Conservation (phyloP, 2,329 filamentous ascomycete species). For the Phyllosticta citrichinensis region DNA sequence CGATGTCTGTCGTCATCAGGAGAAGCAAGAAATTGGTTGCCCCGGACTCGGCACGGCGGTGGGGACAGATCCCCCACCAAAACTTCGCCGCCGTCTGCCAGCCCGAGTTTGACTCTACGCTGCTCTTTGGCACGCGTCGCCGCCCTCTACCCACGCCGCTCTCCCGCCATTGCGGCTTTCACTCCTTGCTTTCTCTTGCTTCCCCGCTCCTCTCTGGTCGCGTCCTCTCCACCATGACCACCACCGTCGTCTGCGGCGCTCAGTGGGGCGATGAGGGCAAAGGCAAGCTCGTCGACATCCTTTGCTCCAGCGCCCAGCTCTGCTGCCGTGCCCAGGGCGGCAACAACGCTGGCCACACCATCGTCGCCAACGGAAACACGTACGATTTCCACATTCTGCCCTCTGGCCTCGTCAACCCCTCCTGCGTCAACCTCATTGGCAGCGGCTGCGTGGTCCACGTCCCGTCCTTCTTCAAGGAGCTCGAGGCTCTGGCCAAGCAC, state of each 20-base stretch:
- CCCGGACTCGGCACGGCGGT: neutral
- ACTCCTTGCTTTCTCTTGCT: neutral
- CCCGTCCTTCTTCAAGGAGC: slow-evolving; percentile 56
- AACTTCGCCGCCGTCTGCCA: slow-evolving; percentile 4
- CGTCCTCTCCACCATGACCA: slow-evolving; percentile 29
- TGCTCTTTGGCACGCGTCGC: slow-evolving; percentile 10
- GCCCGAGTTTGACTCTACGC: slow-evolving; percentile 7
- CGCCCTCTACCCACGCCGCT: neutral
- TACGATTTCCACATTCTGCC: slow-evolving; percentile 33
- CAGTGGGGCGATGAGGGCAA: slow-evolving; percentile 54
- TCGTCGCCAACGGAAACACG: slow-evolving; percentile 37
- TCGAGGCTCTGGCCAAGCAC: slow-evolving; percentile 50
- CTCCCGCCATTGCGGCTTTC: neutral
- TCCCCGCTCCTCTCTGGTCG: neutral
- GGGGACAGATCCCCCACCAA: slow-evolving; percentile 6
- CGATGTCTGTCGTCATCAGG: neutral
- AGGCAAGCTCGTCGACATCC: slow-evolving; percentile 51
- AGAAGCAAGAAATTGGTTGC: neutral
- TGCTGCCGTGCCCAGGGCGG: slow-evolving; percentile 51
- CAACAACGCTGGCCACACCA: slow-evolving; percentile 46
- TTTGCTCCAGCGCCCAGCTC: slow-evolving; percentile 42
- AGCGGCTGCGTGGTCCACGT: slow-evolving; percentile 54
- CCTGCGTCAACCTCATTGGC: slow-evolving; percentile 62
- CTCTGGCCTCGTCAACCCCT: slow-evolving; percentile 62
- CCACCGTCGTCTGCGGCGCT: slow-evolving; percentile 49